phyloP scores from a whole-genome alignment of 805 yeast genomes.

The Lachancea mirantina region DNA sequence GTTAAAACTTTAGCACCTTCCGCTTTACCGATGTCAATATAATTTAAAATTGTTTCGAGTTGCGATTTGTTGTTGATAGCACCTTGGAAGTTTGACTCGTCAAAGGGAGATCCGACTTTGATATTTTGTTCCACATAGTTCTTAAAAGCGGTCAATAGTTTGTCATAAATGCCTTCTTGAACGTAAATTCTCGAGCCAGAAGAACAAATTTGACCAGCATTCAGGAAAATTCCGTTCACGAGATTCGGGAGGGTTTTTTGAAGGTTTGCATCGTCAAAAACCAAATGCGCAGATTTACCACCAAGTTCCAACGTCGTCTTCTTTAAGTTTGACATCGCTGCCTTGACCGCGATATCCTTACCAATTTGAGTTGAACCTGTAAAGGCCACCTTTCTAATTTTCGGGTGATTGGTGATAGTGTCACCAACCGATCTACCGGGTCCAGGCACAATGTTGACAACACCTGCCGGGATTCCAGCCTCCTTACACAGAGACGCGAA shows the following conservation, averaged over 20 bases:
- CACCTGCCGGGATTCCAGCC: slow-evolving; percentile 73
- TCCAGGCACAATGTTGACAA: slow-evolving; percentile 66
- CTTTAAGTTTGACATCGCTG: slow-evolving; percentile 67
- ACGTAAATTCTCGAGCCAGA: slow-evolving; percentile 76
- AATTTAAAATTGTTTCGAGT: slow-evolving; percentile 59
- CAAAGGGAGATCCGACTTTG: slow-evolving; percentile 73
- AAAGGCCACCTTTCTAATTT: slow-evolving; percentile 68
- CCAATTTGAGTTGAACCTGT: slow-evolving; percentile 79
- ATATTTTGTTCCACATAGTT: slow-evolving; percentile 45
- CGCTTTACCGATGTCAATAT: slow-evolving; percentile 57
- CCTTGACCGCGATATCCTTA: slow-evolving; percentile 59
- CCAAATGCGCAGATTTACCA: slow-evolving; percentile 75
- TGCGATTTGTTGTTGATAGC: slow-evolving; percentile 69
- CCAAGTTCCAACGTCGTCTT: slow-evolving; percentile 77
- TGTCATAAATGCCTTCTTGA: slow-evolving; percentile 65
- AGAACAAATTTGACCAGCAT: slow-evolving; percentile 78
- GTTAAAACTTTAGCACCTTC: slow-evolving; percentile 62
- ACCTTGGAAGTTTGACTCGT: slow-evolving; percentile 61
- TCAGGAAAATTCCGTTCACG: slow-evolving; percentile 63
- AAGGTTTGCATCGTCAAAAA: slow-evolving; percentile 61
- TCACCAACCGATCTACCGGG: slow-evolving; percentile 69
- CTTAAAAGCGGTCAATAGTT: slow-evolving; percentile 51
- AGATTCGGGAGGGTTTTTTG: slow-evolving; percentile 44
- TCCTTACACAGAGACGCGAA: slow-evolving; percentile 54
- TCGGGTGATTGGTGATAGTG: slow-evolving; percentile 60